These are phyloP conservation scores for Rickenella mellea DNA, from an alignment of 768 basidiomycete species.

Conservation along the genomic window DNA sequence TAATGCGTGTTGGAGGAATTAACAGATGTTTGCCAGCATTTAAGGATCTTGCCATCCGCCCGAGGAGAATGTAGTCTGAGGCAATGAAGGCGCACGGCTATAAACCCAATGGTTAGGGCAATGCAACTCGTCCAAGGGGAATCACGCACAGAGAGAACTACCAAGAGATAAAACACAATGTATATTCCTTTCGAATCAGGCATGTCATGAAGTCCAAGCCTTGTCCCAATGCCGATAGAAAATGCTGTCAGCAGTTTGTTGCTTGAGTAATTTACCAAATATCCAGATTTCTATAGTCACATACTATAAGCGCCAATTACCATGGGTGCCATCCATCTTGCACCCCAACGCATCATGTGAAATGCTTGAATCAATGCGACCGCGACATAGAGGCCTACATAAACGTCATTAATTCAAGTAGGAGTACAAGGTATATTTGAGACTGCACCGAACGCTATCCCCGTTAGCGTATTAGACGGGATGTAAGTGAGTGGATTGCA, in stretches of 20 bases:
- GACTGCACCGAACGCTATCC: slow-evolving; percentile 36
- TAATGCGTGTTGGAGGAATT: slow-evolving; percentile 39
- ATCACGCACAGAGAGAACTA: slow-evolving; percentile 43
- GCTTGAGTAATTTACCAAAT: neutral
- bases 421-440: neutral
- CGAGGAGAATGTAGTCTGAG: slow-evolving; percentile 57
- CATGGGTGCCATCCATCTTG: slow-evolving; percentile 53
- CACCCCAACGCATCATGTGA: slow-evolving; percentile 33
- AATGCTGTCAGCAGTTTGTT: slow-evolving; percentile 31
- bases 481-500: slow-evolving; percentile 50
- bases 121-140: neutral
- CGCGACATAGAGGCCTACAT: slow-evolving; percentile 25
- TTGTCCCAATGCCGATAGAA: slow-evolving; percentile 42
- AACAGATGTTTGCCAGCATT: slow-evolving; percentile 37
- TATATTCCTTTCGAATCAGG: slow-evolving; percentile 45
- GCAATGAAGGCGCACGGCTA: slow-evolving; percentile 72
- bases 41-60: slow-evolving; percentile 45
- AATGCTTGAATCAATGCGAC: slow-evolving; percentile 36
- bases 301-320: slow-evolving; percentile 49
- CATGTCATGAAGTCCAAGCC: slow-evolving; percentile 44
- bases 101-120: neutral
- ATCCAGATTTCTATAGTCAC: slow-evolving; percentile 11
- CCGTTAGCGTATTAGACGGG: slow-evolving; percentile 41
- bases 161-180: slow-evolving; percentile 48
- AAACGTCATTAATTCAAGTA: slow-evolving; percentile 4